Percentiles rank a stretch among this genome's conserved stretches.
These are phyloP conservation scores for Vanilla planifolia DNA, from an alignment of 106 monocot species.

Conservation along the genomic window DNA sequence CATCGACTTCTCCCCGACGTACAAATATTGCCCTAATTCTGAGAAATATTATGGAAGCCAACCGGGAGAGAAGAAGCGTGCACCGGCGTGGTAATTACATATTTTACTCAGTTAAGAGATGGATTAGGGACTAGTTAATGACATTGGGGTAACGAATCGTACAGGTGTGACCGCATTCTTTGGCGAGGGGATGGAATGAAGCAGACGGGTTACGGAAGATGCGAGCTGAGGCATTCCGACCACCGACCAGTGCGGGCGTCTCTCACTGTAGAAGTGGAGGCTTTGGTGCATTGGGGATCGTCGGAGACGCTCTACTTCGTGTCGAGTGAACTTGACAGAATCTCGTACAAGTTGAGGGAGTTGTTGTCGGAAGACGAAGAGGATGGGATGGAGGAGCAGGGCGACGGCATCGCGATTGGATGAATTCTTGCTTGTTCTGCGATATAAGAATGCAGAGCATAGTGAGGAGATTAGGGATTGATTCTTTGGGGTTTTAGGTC, in stretches of 20 bases:
- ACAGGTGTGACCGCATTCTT: slow-evolving; percentile 57
- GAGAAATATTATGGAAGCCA: slow-evolving; percentile 34
- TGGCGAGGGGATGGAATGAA: slow-evolving; percentile 35
- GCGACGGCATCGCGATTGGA: too few relatives aligned
- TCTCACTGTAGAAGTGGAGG: slow-evolving; percentile 26
- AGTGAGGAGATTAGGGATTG: too few relatives aligned
- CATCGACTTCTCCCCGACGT: slow-evolving; percentile 59
- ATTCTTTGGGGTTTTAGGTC: too few relatives aligned
- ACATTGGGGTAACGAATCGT: background rate
- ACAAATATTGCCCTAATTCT: slow-evolving; percentile 63
- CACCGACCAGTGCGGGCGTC: slow-evolving; percentile 38
- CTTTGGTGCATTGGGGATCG: background rate
- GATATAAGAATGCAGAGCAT: too few relatives aligned
- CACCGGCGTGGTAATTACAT: slow-evolving; percentile 40
- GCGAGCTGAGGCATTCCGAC: slow-evolving; percentile 38
- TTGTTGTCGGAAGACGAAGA: background rate
- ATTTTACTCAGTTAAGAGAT: too few relatives aligned
- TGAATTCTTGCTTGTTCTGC: too few relatives aligned
- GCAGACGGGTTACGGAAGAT: slow-evolving; percentile 28
- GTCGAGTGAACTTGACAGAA: slow-evolving; percentile 16
- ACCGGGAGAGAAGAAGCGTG: slow-evolving; percentile 24
- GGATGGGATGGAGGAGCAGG: too few relatives aligned
- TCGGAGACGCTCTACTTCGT: slow-evolving; percentile 25
- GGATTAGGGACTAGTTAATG: too few relatives aligned
- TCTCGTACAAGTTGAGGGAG: background rate